These are phyloP conservation scores for Eleusine indica DNA, from an alignment of 176 grass and related monocot genomes.

Conservation along the genomic window DNA sequence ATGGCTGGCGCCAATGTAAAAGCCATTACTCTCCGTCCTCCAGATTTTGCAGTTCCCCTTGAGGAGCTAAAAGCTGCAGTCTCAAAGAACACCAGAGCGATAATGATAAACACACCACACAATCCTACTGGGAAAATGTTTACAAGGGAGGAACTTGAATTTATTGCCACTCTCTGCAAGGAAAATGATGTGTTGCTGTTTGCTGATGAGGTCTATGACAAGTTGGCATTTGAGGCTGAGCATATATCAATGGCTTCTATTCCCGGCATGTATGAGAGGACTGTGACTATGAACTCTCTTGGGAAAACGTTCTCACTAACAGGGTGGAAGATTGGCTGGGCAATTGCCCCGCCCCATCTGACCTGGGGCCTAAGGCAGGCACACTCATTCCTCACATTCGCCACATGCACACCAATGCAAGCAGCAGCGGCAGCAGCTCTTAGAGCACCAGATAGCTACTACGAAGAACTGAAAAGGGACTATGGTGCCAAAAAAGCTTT, in stretches of 20 bases:
- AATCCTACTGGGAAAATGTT: constrained; percentile 99
- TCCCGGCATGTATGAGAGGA: constrained; percentile 92
- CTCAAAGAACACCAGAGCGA: constrained; percentile 73
- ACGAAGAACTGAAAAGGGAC: constrained; percentile 76
- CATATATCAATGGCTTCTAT: constrained; percentile 91
- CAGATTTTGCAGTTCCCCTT: constrained; percentile 78
- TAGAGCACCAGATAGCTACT: constrained; percentile 77
- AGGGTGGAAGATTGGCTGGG: constrained; percentile 99
- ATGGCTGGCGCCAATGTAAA: constrained; percentile 95
- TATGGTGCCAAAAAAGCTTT: constrained; percentile 74
- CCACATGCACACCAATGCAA: constrained; percentile 95
- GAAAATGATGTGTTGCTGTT: constrained; percentile 95
- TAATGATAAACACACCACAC: constrained; percentile 99
- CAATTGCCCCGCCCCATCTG: constrained; percentile 79
- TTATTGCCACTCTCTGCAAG: constrained; percentile 80
- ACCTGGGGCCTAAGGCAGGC: constrained; percentile 98
- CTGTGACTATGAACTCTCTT: constrained; percentile 93
- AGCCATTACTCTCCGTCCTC: constrained; percentile 70
- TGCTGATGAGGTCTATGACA: constrained; percentile 94
- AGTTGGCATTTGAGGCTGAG: constrained; percentile 80
- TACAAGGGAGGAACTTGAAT: constrained; percentile 74
- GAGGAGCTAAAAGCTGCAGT: constrained; percentile 78
- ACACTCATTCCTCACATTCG: constrained; percentile 91
- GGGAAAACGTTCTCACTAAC: constrained; percentile 98
- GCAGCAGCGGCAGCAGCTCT: constrained; percentile 64